Evolutionary conservation across 441 rosid species (phyloP), one percentile per base, ranked within the genome.

Genomic region (Kokia cookei): DNA sequence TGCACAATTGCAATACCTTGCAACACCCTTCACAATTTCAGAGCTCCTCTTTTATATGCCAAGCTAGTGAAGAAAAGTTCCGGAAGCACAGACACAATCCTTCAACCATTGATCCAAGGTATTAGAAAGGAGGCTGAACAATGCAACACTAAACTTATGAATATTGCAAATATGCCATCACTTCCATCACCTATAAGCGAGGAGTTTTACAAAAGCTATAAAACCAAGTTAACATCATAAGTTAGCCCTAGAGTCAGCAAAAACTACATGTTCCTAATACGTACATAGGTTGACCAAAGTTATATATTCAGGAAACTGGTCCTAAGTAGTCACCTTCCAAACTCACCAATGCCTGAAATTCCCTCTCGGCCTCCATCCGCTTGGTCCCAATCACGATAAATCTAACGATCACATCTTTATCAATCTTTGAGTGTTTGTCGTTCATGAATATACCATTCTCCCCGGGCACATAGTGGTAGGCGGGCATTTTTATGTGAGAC

Each of bases 321-420:
- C 97, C 96, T 9, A 94, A 90, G 78, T 80, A 87, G 81, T 93
- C 96, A 12, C 96, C 93, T 74, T 88, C 94, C 83, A 91, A 82
- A 79, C 96, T 87, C 60, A 87, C 94, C 82, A 95, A 53, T 0
- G 91, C 98, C 84, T 87, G 99, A 75, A 93, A 88, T 67, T 93
- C 97, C 78, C 96, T 85, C 70, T 93, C 94, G 2, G 85, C 87
- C 77, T 94, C 93, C 50, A 89, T 75, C 97, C 97, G 91, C 79
- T 83, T 88, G 0, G 90, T 86, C 48, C 86, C 97, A 0, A 92
- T 77, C 82, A 91, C 96, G 11, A 90, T 69, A 82, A 86, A 79
- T 3, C 93, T 87, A 17, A 90, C 75, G 58, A 54, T 77, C 1
- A 79, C 81, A 48, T 81, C 93, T 59, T 90, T 85, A 70, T 82